Evolutionary conservation across 805 yeast species (phyloP).

Genomic region (Candida anglica): DNA sequence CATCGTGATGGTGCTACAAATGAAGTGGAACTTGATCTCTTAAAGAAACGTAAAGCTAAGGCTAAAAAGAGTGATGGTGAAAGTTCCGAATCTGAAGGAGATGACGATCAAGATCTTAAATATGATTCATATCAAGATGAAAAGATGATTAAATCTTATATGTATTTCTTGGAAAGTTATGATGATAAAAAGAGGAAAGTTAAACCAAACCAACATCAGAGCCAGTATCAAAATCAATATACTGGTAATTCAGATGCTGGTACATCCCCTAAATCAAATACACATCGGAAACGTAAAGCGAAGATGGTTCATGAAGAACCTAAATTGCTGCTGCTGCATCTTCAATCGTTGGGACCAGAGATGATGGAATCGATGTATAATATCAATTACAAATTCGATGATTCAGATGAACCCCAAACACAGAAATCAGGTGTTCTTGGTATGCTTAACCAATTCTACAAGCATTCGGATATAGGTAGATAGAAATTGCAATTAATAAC

Average conservation of each 20-base stretch:
- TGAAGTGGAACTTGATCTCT: conserved; percentile 12
- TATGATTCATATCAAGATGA: conserved; percentile 55
- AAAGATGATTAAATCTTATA: conserved; percentile 88
- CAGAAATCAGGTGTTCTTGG: conserved; percentile 64
- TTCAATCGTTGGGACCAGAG: conserved; percentile 7
- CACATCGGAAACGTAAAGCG: background rate
- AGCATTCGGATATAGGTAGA: conserved; percentile 35
- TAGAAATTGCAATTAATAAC: conserved; percentile 5
- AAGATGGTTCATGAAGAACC: background rate
- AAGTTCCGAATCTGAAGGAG: conserved; percentile 14
- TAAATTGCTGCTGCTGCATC: too few relatives aligned
- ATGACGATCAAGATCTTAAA: conserved; percentile 28
- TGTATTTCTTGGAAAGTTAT: conserved; percentile 84
- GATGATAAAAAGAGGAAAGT: conserved; percentile 25
- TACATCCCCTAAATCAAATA: background rate
- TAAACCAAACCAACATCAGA: conserved; percentile 1
- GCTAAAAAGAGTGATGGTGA: conserved; percentile 12
- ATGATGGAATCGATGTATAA: conserved; percentile 24
- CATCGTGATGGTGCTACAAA: conserved; percentile 6
- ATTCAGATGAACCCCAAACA: conserved; percentile 18
- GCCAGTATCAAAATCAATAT: background rate
- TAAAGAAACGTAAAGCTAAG: conserved; percentile 9
- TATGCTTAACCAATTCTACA: conserved; percentile 75
- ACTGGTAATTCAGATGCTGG: conserved; percentile 2
- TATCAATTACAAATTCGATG: conserved; percentile 19